Base-by-base conservation (phyloP, 2,329 filamentous ascomycete species). In the Colletotrichum tropicale region DNA sequence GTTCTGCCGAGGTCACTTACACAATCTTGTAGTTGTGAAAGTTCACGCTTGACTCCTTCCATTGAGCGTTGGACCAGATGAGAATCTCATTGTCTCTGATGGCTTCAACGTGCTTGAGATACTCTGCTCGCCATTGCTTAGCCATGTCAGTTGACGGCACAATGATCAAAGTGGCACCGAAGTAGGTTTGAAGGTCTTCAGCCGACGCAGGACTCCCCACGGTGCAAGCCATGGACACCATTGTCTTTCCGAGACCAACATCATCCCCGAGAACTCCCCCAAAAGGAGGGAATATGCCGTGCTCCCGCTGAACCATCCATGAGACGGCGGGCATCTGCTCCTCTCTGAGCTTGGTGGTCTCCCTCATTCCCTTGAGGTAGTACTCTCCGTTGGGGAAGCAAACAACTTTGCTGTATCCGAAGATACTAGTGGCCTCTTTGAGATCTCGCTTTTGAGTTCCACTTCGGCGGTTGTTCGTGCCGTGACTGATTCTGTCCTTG, bases 221-320 rank as follows among this genome's bases (percentile, higher is more conserved):
- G 74, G 85, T 84, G 60, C 80, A 83, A 4, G 83, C 83, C 9
- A 86, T 55, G 2, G 80, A 79, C 78, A 91, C 88, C 5, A 92
- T 86, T 0, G 92, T 94, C 81, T 94, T 94, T 0, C 92, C 92
- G 2, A 93, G 81, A 0, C 92, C 92, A 89, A 93, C 93, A 30
- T 88, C 88, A 78, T 94, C 91, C 0, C 89, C 90, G 0, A 93
- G 78, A 3, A 94, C 84, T 0, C 92, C 92, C 4, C 92, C 92
- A 69, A 79, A 64, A 1, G 86, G 89, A 58, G 81, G 73, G 0
- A 81, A 34, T 26, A 16, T 2, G 76, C 82, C 8, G 84, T 82
- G 28, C 78, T 93, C 91, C 7, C 89, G 84, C 10, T 81, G 78
- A 0, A 89, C 79, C 91, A 93, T 92, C 83, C 90, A 93, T 0